Evolutionary conservation across 1,284 basidiomycete genomes (phyloP).

Genomic region (Ganoderma lingzhi): DNA sequence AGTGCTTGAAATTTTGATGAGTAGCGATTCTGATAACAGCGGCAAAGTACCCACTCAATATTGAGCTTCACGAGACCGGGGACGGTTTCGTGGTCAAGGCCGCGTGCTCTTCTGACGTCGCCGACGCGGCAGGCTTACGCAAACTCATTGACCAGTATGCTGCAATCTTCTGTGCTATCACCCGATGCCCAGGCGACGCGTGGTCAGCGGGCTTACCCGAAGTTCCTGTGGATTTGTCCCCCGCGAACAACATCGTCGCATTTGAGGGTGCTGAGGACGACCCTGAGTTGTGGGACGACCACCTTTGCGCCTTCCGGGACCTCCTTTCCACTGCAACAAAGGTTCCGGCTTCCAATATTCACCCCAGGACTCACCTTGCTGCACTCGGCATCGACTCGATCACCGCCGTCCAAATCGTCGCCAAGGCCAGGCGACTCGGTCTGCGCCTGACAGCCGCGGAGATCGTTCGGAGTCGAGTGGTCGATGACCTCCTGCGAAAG

Average conservation of each 20-base stretch:
- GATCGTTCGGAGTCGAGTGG: constrained; percentile 49
- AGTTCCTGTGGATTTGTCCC: background rate
- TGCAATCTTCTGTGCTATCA: constrained; percentile 38
- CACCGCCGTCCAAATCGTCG: constrained; percentile 55
- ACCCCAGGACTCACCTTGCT: constrained; percentile 45
- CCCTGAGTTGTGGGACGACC: constrained; percentile 16
- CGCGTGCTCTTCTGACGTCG: constrained; percentile 45
- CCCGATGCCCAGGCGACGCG: constrained; percentile 38
- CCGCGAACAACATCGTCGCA: background rate
- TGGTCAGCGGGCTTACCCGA: constrained; percentile 24
- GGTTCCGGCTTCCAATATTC: constrained; percentile 37
- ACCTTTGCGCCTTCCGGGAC: constrained; percentile 29
- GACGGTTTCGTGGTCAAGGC: constrained; percentile 46
- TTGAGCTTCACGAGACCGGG: constrained; percentile 51
- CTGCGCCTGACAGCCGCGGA: constrained; percentile 48
- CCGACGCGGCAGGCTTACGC: constrained; percentile 39
- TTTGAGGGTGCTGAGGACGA: background rate
- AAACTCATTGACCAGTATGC: constrained; percentile 41
- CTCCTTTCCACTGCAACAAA: constrained; percentile 38
- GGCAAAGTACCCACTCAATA: constrained; percentile 53
- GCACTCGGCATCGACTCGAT: constrained; percentile 62
- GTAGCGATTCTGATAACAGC: constrained; percentile 4
- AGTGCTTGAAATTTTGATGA: background rate
- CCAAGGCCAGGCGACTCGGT: constrained; percentile 45
- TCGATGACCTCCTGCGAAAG: constrained; percentile 46